These are phyloP conservation scores for Salix viminalis DNA, from an alignment of 345 rosid species.

Conservation along the genomic window DNA sequence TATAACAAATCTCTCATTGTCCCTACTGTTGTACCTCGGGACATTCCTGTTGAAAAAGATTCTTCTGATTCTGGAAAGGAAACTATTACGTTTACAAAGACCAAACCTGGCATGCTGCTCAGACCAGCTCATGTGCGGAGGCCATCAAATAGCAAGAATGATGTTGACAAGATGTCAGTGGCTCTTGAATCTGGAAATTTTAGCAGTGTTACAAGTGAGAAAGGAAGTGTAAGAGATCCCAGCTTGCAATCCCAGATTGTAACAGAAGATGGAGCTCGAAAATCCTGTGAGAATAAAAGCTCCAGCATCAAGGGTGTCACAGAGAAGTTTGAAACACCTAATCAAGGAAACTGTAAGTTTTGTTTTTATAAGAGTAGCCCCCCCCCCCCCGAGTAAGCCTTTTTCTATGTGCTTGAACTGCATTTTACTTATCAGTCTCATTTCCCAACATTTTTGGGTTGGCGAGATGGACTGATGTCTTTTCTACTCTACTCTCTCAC, in stretches of 20 bases:
- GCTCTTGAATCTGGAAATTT: conserved; percentile 42
- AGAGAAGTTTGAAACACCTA: conserved; percentile 47
- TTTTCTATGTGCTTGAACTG: neutral
- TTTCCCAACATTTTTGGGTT: neutral
- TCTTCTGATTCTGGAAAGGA: conserved; percentile 47
- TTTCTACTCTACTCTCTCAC: neutral
- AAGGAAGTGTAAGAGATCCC: conserved; percentile 31
- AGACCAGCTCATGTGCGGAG: conserved; percentile 74
- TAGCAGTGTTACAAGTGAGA: conserved; percentile 19
- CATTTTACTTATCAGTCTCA: neutral
- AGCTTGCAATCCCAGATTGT: conserved; percentile 23
- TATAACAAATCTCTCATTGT: conserved; percentile 36
- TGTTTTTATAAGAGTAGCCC: conserved; percentile 7
- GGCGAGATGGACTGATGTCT: too few species aligned
- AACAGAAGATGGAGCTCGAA: conserved; percentile 17
- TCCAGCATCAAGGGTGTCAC: conserved; percentile 38
- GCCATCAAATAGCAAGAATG: conserved; percentile 49
- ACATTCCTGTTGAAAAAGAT: conserved; percentile 47
- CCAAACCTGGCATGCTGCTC: conserved; percentile 88
- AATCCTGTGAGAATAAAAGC: conserved; percentile 39
- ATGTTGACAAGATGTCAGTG: conserved; percentile 41
- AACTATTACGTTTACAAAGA: conserved; percentile 74
- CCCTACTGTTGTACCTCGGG: conserved; percentile 38
- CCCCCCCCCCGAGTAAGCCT: neutral
- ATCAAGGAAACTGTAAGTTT: conserved; percentile 55